Base-by-base conservation (phyloP, 1,284 basidiomycete genomes). In the Gomphus sp. region DNA sequence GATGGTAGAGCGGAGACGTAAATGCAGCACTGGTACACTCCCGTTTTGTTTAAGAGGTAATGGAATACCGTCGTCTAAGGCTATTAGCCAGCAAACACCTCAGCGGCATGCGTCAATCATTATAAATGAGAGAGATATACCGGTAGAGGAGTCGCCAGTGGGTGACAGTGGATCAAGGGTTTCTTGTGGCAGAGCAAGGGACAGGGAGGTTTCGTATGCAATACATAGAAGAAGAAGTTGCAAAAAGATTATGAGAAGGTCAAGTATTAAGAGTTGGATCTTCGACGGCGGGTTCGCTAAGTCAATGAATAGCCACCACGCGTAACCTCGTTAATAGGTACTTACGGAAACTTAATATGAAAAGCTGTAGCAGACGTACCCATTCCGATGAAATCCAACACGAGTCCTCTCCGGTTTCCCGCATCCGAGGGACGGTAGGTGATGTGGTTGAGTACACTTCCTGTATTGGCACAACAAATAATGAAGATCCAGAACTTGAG, bases 381-480 rank as follows among this genome's bases (percentile, higher is more conserved):
- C 74, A 83, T 75, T 60, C 88, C 88, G 61, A 90, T 78, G 65
- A 90, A 90, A 68, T 90, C 87, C 60, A 90, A 80, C 43, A 90
- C 70, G 65, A 89, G 70, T 9, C 78, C 73, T 64, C 82, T 74
- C 25, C 51, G 16, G 44, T 34, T 54, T 8, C 25, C 51, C 28
- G 80, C 80, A 61, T 83, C 77, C 39, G 74, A 67, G 58, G 78
- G 71, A 7, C 79, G 78, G 37, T 75, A 69, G 28, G 72, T 73
- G 56, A 77, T 73, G 67, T 90, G 87, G 48, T 72, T 72, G 80
- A 82, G 87, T 48, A 89, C 61, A 61, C 76, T 80, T 31, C 80
- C 76, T 41, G 72, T 64, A 63, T 88, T 88, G 70, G 84, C 76
- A 60, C 79, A 64, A 56, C 82, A 62, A 61, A 85, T 73, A 64